These are phyloP conservation scores for Fistulinella prunicolor DNA, from an alignment of 768 basidiomycete genomes.

Conservation along the genomic window DNA sequence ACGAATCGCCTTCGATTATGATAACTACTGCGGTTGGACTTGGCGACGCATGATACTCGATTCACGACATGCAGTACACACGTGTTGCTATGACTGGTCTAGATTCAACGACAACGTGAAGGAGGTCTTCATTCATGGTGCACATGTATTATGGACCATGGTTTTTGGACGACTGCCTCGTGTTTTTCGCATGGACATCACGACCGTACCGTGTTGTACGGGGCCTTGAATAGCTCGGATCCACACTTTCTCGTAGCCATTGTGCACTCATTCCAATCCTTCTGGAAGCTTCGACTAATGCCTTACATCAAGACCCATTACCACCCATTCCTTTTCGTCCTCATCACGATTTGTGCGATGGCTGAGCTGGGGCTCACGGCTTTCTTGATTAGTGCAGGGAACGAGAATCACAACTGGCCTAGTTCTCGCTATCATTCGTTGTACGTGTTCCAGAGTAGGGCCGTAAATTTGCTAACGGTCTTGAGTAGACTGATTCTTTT, in stretches of 20 bases:
- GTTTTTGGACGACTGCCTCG: conserved; percentile 22
- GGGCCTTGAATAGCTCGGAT: conserved; percentile 18
- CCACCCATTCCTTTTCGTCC: conserved; percentile 57
- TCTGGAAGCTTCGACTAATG: conserved; percentile 27
- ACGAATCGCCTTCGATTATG: conserved; percentile 12
- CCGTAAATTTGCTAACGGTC: conserved; percentile 4
- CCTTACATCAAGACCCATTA: conserved; percentile 50
- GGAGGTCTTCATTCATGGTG: conserved; percentile 2
- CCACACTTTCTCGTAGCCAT: conserved; percentile 10
- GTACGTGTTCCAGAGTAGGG: conserved; percentile 36
- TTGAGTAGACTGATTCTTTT: conserved; percentile 50
- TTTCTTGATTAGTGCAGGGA: conserved; percentile 68
- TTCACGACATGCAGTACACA: conserved; percentile 10
- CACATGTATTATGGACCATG: conserved; percentile 2
- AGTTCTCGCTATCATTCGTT: conserved; percentile 61
- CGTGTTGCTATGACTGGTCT: conserved; percentile 13
- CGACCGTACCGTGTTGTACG: conserved; percentile 23
- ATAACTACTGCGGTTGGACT: conserved; percentile 7
- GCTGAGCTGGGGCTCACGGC: conserved; percentile 74
- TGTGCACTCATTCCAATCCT: conserved; percentile 8
- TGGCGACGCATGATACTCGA: conserved; percentile 9
- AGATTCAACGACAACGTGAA: conserved; percentile 12
- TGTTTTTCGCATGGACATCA: conserved; percentile 33
- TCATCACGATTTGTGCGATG: conserved; percentile 65
- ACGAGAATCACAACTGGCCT: conserved; percentile 59